These are phyloP conservation scores for Solanum hybrid DNA, from an alignment of 305 asterid species.

Conservation along the genomic window DNA sequence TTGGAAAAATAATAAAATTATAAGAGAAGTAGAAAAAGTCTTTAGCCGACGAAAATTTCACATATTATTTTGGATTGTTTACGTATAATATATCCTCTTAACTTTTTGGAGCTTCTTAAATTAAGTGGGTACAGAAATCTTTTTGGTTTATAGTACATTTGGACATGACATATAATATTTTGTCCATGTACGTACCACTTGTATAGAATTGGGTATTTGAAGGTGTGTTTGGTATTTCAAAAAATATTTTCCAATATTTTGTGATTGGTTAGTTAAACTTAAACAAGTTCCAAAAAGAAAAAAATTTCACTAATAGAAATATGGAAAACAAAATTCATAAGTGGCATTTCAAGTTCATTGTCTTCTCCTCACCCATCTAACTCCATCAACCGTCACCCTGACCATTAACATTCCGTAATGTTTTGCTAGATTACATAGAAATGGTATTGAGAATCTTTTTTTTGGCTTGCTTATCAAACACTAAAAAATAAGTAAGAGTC, in stretches of 20 bases:
- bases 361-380: not conserved
- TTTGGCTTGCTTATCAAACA: not conserved
- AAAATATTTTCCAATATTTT: not conserved
- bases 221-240: not conserved
- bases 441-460: not conserved
- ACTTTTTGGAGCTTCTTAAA: not conserved
- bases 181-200: not conserved
- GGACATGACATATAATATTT: not conserved
- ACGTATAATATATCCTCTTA: not conserved
- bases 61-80: not conserved
- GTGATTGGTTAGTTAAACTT: not conserved
- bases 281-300: not conserved
- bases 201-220: not conserved
- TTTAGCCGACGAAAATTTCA: not conserved
- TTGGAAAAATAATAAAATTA: not conserved
- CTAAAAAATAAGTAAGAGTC: not conserved
- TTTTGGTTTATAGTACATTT: not conserved
- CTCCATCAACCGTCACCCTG: not conserved
- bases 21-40: not conserved
- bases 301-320: rapidly evolving
- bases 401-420: not conserved
- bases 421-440: not conserved
- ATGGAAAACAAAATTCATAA: not conserved
- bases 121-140: not conserved
- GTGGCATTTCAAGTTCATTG: not conserved